Conservation (phyloP, 805 yeast species). For the Candida orba region DNA sequence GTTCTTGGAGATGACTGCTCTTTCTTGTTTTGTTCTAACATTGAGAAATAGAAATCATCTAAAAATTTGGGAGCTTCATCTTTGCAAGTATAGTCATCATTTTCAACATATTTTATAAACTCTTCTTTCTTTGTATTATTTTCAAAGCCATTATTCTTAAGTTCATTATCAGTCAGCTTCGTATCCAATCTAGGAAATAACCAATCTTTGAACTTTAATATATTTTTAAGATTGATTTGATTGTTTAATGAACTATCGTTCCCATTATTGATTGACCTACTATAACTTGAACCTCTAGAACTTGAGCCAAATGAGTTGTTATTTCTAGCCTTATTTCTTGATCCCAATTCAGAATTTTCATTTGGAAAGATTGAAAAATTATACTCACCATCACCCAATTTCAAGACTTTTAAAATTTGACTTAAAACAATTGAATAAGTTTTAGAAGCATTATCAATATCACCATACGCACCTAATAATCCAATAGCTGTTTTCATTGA, state of each 20-base stretch:
- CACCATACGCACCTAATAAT: constrained; percentile 15
- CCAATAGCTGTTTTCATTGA: constrained; percentile 18
- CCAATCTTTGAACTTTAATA: constrained; percentile 22
- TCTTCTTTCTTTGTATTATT: constrained; percentile 4
- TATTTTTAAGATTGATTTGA: constrained; percentile 17
- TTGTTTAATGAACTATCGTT: background rate
- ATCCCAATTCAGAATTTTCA: background rate
- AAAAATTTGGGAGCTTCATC: constrained; percentile 15
- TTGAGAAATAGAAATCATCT: constrained; percentile 18
- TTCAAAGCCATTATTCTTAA: background rate
- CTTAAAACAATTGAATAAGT: constrained; percentile 13
- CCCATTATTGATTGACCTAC: background rate
- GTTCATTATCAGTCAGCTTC: background rate
- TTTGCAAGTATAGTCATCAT: constrained; percentile 10
- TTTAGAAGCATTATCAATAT: constrained; percentile 15
- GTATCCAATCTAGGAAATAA: constrained; percentile 15
- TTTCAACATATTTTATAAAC: constrained; percentile 15
- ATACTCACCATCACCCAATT: background rate
- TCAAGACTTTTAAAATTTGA: constrained; percentile 15
- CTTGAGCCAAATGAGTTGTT: too few species aligned
- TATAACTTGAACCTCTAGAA: too few species aligned
- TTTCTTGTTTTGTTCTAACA: constrained; percentile 7
- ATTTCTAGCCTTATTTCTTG: background rate
- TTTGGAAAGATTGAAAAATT: background rate
- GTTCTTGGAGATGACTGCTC: background rate